These are phyloP conservation scores for Cladophialophora chaetospira DNA, from an alignment of 2,329 filamentous ascomycete genomes.

Conservation along the genomic window DNA sequence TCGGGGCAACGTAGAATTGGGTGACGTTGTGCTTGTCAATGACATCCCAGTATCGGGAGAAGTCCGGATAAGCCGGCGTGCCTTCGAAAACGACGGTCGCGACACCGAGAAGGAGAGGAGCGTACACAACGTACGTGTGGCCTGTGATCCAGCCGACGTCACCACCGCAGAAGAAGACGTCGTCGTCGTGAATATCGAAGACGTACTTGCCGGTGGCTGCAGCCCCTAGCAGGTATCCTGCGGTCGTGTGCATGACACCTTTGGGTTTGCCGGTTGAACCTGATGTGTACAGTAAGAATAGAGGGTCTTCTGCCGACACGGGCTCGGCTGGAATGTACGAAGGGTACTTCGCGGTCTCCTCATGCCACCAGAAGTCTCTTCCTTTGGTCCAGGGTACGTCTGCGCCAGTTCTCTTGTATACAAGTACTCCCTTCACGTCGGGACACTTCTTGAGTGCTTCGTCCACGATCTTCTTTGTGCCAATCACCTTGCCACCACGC, in stretches of 20 bases:
- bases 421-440: constrained; percentile 78
- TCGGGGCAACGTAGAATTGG: constrained; percentile 98
- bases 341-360: constrained; percentile 96
- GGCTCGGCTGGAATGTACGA: constrained; percentile 85
- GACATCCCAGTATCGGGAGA: constrained; percentile 98
- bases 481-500: constrained; percentile 95
- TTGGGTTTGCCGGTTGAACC: constrained; percentile 98
- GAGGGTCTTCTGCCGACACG: constrained; percentile 90
- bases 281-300: constrained; percentile 97
- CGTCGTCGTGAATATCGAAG: constrained; percentile 93
- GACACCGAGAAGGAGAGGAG: constrained; percentile 87
- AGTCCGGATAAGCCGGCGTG: constrained; percentile 94
- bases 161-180: constrained; percentile 95
- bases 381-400: constrained; percentile 88
- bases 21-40: constrained; percentile 93
- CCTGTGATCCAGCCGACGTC: constrained; percentile 99
- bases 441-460: constrained; percentile 96
- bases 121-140: constrained; percentile 97
- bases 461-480: constrained; percentile 96
- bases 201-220: constrained; percentile 97
- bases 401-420: constrained; percentile 92
- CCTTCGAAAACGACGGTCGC: constrained; percentile 97
- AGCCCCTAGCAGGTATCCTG: constrained; percentile 89
- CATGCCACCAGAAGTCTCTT: constrained; percentile 97
- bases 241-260: constrained; percentile 97